Conservation (phyloP, 2,329 filamentous ascomycete species). For the Xylariaceae sp. region DNA sequence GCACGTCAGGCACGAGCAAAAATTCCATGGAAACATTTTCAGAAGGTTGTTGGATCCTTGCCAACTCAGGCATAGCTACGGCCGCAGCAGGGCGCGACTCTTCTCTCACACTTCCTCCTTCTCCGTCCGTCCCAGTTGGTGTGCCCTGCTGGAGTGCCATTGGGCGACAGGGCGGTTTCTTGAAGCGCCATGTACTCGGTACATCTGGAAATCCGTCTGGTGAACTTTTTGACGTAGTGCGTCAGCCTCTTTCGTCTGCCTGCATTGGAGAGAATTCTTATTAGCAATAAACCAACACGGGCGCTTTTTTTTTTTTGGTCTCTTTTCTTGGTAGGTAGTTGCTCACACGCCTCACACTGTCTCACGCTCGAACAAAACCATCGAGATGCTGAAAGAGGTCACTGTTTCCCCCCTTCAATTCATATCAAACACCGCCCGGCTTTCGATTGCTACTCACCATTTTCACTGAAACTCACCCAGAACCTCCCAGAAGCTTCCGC, state of each 20-base stretch:
- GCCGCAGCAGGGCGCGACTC: conserved; percentile 2
- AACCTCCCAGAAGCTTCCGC: too few species aligned
- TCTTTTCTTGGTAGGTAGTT: background rate
- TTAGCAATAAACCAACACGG: conserved; percentile 13
- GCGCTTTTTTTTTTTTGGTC: background rate
- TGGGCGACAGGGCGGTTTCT: conserved; percentile 6
- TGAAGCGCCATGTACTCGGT: conserved; percentile 15
- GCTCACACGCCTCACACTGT: conserved; percentile 29
- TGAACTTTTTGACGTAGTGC: conserved; percentile 22
- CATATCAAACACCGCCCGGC: conserved; percentile 17
- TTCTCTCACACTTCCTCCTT: background rate
- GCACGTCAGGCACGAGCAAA: conserved; percentile 30
- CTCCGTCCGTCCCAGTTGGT: background rate
- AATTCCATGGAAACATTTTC: conserved; percentile 20
- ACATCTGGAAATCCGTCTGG: conserved; percentile 18
- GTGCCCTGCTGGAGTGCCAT: conserved; percentile 3
- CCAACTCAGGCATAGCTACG: conserved; percentile 19
- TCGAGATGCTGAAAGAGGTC: conserved; percentile 24
- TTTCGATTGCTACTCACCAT: conserved; percentile 15
- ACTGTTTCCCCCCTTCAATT: conserved; percentile 17
- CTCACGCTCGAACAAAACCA: conserved; percentile 19
- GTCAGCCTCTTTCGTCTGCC: conserved; percentile 29
- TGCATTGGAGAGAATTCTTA: conserved; percentile 22
- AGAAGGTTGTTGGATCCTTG: conserved; percentile 20
- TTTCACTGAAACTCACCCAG: conserved; percentile 17